phyloP scores from a whole-genome alignment of 2,329 filamentous ascomycete genomes.

The Trichoderma arundinaceum region DNA sequence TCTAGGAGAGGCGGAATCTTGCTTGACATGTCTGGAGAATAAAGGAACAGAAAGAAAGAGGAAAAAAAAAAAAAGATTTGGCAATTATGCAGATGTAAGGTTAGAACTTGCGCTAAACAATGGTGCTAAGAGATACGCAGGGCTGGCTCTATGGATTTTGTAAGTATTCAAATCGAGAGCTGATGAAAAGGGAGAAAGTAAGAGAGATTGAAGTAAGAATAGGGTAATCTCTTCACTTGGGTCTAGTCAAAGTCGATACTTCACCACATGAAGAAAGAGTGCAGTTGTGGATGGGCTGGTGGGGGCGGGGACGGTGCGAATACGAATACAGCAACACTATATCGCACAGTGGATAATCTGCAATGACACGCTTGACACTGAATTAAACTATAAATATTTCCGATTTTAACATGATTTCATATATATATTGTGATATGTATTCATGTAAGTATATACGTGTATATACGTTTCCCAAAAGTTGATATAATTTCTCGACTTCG shows the following conservation, averaged over 20 bases:
- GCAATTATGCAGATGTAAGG: background rate
- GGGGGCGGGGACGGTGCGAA: constrained; percentile 34
- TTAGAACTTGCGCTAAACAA: no score
- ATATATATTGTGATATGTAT: no score
- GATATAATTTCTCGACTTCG: background rate
- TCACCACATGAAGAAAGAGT: no score
- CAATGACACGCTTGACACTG: background rate
- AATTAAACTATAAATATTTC: no score
- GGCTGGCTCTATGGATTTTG: background rate
- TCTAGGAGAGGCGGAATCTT: constrained; percentile 68
- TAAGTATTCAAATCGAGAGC: no score
- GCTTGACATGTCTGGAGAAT: constrained; percentile 48
- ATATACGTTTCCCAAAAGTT: no score
- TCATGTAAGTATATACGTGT: no score
- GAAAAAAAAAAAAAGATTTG: background rate
- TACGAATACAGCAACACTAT: background rate
- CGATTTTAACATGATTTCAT: background rate
- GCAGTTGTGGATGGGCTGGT: background rate
- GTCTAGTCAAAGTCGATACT: no score
- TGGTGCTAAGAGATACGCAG: background rate
- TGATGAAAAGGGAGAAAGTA: no score
- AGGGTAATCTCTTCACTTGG: no score
- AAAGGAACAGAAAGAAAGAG: no score
- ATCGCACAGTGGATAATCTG: background rate
- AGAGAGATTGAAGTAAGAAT: no score